Base-by-base conservation (phyloP, 2,329 filamentous ascomycete species). In the Sphaerostilbella broomeana region DNA sequence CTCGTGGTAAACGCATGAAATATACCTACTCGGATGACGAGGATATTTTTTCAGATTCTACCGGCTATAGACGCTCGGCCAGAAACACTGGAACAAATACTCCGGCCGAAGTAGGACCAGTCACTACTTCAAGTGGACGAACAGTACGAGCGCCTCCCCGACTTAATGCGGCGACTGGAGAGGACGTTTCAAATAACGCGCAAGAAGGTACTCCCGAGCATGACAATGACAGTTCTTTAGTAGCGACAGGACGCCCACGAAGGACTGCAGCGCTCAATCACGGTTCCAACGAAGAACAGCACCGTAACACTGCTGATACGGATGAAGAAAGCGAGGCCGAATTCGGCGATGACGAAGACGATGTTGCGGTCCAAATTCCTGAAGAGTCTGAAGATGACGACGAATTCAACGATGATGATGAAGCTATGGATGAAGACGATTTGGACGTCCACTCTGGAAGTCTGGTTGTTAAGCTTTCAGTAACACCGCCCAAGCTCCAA, bases 11-110 rank as follows among this genome's bases (percentile, higher is more conserved):
- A 69, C 84, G 90, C 45, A 84, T 94, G 65, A 94, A 89, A 62
- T 98, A 98, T 57, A 98, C 87, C 0, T 98, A 86, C 57, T 94
- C 88, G 0, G 89, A 95, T 37, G 86, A 94, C 17, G 86, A 94
- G 50, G 82, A 82, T 24, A 78, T 81, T 12, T 77, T 79, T 36
- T 77, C 76, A n/a, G 77, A 81, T 55, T 81, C 80, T 24, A 73
- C 75, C 8, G 44, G 42, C 5, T 61, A 65, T 59, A 58, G 89
- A 69, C 76, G 81, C 6, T 86, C 86, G 10, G 74, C 79, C 13
- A 79, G 90, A 18, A 84, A 87, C 48, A 87, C 84, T 2, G 76
- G 81, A 26, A 73, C 79, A 8, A 79, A 79, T 47, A 87, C 86
- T 1, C 84, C 87, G 0, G 76, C 77, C 27, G 86, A 90, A 47